phyloP scores from a whole-genome alignment of 768 basidiomycete species.

The Psilocybe cubensis region DNA sequence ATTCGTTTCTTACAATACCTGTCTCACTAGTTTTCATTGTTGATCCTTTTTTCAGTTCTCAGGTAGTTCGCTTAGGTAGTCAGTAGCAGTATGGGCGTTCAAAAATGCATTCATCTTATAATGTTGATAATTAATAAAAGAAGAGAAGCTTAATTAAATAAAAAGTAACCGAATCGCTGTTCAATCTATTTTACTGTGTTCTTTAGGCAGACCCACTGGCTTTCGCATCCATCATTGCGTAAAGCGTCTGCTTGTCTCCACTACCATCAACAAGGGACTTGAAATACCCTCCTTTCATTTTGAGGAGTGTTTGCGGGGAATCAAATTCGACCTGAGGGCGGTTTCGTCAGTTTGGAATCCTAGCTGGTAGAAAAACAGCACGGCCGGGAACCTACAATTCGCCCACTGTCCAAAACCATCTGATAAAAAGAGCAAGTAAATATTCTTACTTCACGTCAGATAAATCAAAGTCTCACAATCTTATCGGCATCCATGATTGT shows the following conservation, averaged over 20 bases:
- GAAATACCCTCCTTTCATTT: constrained; percentile 52
- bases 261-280: constrained; percentile 61
- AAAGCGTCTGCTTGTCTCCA: constrained; percentile 51
- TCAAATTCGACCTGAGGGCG: constrained; percentile 57
- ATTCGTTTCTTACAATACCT: background rate
- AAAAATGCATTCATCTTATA: background rate
- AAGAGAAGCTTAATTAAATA: too few species aligned
- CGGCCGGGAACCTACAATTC: constrained; percentile 25
- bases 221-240: constrained; percentile 31
- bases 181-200: background rate
- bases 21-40: background rate
- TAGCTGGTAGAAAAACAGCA: background rate
- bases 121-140: too few species aligned
- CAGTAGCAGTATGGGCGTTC: background rate
- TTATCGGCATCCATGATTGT: constrained; percentile 70
- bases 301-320: constrained; percentile 50
- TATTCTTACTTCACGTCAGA: background rate
- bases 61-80: background rate
- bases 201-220: background rate
- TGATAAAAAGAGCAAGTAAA: constrained; percentile 7
- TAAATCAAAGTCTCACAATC: constrained; percentile 33
- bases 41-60: background rate
- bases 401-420: constrained; percentile 52
- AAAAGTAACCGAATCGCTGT: too few species aligned
- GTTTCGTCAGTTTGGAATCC: background rate